Percentiles rank a stretch among this genome's conserved stretches.
Conservation (phyloP, 371 early-diverging fungal genomes). For the Zychaea mexicana region DNA sequence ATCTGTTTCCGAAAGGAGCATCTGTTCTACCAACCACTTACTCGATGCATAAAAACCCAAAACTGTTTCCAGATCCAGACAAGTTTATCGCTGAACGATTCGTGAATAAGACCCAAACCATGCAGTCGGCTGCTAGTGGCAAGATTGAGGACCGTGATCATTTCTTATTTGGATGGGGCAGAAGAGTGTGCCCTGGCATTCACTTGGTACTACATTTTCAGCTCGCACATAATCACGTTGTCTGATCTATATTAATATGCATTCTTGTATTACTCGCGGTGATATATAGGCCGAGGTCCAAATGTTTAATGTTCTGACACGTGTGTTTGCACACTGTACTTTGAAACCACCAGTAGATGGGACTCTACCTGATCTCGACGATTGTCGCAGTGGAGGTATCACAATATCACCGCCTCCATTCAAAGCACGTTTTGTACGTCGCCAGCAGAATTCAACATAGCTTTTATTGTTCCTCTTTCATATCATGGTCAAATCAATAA, state of each 20-base stretch:
- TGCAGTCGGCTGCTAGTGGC: conserved; percentile 13
- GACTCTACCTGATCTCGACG: not conserved
- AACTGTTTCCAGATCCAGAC: conserved; percentile 10
- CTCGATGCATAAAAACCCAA: conserved; percentile 7
- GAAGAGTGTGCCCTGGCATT: conserved; percentile 18
- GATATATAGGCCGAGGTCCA: conserved; percentile 16
- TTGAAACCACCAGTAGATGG: not conserved
- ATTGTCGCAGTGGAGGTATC: not conserved
- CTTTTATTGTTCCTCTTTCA: too few relatives aligned
- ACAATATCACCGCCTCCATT: not conserved
- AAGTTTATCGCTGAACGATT: conserved; percentile 25
- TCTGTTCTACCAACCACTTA: not conserved
- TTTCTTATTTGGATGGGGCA: conserved; percentile 12
- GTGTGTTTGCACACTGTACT: conserved; percentile 13
- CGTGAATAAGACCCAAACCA: conserved; percentile 11
- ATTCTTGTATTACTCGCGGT: too few relatives aligned
- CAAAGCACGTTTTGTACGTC: conserved; percentile 2
- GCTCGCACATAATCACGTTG: too few relatives aligned
- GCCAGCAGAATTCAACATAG: too few relatives aligned
- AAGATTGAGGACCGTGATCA: conserved; percentile 14
- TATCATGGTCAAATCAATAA: too few relatives aligned
- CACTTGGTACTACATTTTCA: conserved; percentile 22
- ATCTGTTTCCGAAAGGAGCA: conserved; percentile 13
- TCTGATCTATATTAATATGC: too few relatives aligned
- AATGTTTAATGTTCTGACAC: conserved; percentile 6